Conservation (phyloP, 129 eudicot species). For the Flaveria ramosissima region DNA sequence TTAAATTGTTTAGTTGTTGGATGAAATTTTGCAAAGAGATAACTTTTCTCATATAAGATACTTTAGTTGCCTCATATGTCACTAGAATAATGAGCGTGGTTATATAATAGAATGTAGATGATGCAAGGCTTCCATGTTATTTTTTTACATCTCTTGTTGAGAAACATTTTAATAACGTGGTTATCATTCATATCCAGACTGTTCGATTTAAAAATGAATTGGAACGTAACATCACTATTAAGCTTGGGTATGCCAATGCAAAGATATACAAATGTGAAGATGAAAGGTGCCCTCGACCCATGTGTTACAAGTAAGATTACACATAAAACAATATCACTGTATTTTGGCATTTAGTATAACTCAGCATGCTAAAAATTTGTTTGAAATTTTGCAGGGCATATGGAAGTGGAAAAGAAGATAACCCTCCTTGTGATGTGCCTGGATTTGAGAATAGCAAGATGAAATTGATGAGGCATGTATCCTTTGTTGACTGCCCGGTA, state of each 20-base stretch:
- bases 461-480: constrained; percentile 88
- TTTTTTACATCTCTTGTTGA: background rate
- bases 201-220: constrained; percentile 95
- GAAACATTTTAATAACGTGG: background rate
- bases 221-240: constrained; percentile 92
- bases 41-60: background rate
- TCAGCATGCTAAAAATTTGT: background rate
- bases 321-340: background rate
- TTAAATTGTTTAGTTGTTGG: background rate
- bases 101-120: background rate
- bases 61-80: background rate
- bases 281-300: constrained; percentile 88
- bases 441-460: constrained; percentile 91
- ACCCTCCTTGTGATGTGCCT: constrained; percentile 92
- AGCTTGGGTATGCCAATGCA: constrained; percentile 98
- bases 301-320: constrained; percentile 82
- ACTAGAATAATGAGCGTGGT: background rate
- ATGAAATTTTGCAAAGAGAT: background rate
- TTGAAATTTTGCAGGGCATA: constrained; percentile 62
- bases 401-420: constrained; percentile 97
- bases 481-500: constrained; percentile 99
- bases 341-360: background rate
- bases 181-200: constrained; percentile 51
- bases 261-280: constrained; percentile 97
- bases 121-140: background rate